Evolutionary conservation across 305 asterid species (phyloP).

Genomic region (Salvia sclarea): DNA sequence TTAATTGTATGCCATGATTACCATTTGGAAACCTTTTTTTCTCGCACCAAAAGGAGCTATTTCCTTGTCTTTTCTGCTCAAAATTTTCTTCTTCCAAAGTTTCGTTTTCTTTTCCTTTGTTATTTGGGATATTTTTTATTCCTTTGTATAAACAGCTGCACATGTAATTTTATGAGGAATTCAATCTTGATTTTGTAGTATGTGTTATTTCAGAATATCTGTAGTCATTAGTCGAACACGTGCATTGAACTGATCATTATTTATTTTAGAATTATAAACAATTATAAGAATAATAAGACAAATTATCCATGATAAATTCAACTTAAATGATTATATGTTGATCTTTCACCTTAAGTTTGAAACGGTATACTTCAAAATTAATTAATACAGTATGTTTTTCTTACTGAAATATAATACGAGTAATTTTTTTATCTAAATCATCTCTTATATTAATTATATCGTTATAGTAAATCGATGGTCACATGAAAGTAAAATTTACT

Average conservation of each 20-base stretch:
- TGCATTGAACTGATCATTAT: background rate
- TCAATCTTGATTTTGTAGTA: background rate
- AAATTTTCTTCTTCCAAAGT: background rate
- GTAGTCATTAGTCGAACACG: background rate
- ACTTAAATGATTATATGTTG: no score
- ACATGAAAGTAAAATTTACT: background rate
- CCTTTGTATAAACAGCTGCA: background rate
- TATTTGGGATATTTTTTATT: background rate
- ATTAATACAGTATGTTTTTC: no score
- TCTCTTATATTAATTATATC: background rate
- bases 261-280: no score
- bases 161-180: background rate
- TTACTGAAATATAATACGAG: no score
- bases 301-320: no score
- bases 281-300: no score
- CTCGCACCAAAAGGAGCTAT: conserved; percentile 29
- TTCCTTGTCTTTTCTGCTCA: conserved; percentile 35
- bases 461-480: background rate
- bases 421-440: background rate
- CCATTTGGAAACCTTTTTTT: conserved; percentile 25
- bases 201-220: background rate
- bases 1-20: conserved; percentile 32
- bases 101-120: background rate
- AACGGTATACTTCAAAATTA: no score
- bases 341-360: background rate